Base-by-base conservation (phyloP, 441 rosid species). In the Pelargonium cotyledonis region DNA sequence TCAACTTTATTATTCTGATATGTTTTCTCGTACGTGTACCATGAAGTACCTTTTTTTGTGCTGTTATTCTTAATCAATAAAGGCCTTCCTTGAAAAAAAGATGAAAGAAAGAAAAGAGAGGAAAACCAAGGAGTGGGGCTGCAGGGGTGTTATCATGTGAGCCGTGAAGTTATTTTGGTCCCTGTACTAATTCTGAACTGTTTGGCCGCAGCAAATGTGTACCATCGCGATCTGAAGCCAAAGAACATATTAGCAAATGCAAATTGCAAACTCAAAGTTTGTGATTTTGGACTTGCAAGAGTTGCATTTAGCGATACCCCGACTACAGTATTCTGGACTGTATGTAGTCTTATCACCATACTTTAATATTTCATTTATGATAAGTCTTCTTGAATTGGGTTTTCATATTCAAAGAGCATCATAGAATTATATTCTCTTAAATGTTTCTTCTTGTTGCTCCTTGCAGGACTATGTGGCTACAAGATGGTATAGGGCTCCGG, bases 181-280 rank as follows among this genome's bases (percentile, higher is more conserved):
- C 15, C 11, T 63, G 29, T 64, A 35, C 79, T 84, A 70, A 83
- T 67, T 61, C 19, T 47, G 55, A 35, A 5, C n/a, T 75, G 53
- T 63, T 15, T 73, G 41, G 53, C 57, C 84, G 83, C 87, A 95
- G 99, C 99, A 66, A 87, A 92, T 77, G 95, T 95, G 38, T 95
- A 89, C 80, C 99, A 95, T 74, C 96, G 99, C 53, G 98, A 95
- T 86, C 90, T 95, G 70, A 95, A 95, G 83, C 98, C 99, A 9
- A 92, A 92, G 86, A 95, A 95, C 77, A 92, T 95, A 62, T 72
- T 95, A 80, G 99, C 99, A 51, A 95, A 92, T 81, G 98, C 99
- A 35, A 90, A 95, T 77, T 95, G 99, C 85, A 95, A 95, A 72
- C 89, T 95, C 70, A 95, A 95, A 84, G 87, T 95, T 9, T 95